Evolutionary conservation across 495 filamentous ascomycete genomes (phyloP), one percentile per base, ranked within the genome.

Genomic region (Penicillium ucsense): DNA sequence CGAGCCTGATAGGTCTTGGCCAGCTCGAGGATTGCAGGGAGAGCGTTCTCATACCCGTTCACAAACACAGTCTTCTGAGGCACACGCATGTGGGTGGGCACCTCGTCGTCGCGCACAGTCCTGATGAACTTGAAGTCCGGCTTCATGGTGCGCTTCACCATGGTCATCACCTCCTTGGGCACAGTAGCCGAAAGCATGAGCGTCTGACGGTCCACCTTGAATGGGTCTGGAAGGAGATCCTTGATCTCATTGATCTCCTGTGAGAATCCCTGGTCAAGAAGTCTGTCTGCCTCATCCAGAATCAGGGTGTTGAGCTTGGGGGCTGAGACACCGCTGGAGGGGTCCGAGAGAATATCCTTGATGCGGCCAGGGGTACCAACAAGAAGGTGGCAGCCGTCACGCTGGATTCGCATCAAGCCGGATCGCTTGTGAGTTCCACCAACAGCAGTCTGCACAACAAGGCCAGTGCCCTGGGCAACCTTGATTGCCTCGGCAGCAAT

Each of bases 161-260:
- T 76, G 28, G 70, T 54, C 62, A 95, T 81, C 32, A 98, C 89
- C 54, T 91, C 84, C 38, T 70, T 68, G 35, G 90, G 87, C 30
- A 98, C 80, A 10, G 92, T 98, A 12, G 92, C 92, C 4, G 94
- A 97, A 67, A 88, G 95, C 55, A 98, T 77, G 20, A 98, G 76
- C 0, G 91, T 96, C 61, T 98, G 92, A 20, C 91, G 80, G 44
- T 84, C 78, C 6, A 81, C 74, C 39, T 78, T 63, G 0, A 56
- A 43, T 7, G 74, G 74, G 31, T 75, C 55, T 5, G 92, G 92
- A 8, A 97, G 76, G 7, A 72, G 50, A 0, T 65, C 45, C 52
- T 84, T 70, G 56, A 98, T 94, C 4, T 79, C 63, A 31, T 76
- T 63, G 48, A 98, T 84, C 20, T 87, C 88, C 2, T 74, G 73